Base-by-base conservation (phyloP, 371 early-diverging fungal genomes). In the Mucor saturninus region DNA sequence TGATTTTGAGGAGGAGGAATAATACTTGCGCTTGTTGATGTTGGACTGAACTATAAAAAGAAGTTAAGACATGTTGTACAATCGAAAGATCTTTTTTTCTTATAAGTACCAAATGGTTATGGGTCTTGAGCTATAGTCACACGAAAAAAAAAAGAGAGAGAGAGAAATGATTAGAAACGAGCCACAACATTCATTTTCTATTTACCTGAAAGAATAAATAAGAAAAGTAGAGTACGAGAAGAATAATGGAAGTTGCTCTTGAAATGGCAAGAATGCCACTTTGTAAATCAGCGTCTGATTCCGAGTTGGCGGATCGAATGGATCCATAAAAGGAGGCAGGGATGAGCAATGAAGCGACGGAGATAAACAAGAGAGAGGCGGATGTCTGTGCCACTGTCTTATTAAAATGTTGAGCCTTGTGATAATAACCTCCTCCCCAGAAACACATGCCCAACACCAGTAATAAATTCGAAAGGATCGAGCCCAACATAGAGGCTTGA, bases 401-500 rank as follows among this genome's bases (percentile, higher is more conserved):
- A 69, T 93, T 93, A 76, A 95, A 93, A 2, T 64, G 64, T 69
- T 95, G 95, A 54, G 80, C 79, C 56, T 81, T 76, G 74, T 81
- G 80, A 49, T 85, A 81, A 56, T 83, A 28, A 1, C 95, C 95
- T 35, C 95, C 95, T 38, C 80, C 79, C 67, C 92, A 76, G 74
- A 94, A 93, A 64, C 92, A 92, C 74, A 91, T 83, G 43, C 93
- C 93, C 1, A 87, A 66, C 2, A 89, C 91, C 38, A 95, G 74
- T 11, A 94, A 77, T 35, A 95, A 66, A 75, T 95, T 95, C 59
- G 93, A 92, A n/a, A 95, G 77, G 30, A 94, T 90, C 5, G 93
- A 93, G 4, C 95, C 95, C 0, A 95, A 72, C 67, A 95, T 81
- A n/a, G 93, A 92, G 0, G 93, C 87, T 71, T 95, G 93, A 29